Conservation (phyloP, 2,329 filamentous ascomycete genomes). For the Paradendryphiella salina region DNA sequence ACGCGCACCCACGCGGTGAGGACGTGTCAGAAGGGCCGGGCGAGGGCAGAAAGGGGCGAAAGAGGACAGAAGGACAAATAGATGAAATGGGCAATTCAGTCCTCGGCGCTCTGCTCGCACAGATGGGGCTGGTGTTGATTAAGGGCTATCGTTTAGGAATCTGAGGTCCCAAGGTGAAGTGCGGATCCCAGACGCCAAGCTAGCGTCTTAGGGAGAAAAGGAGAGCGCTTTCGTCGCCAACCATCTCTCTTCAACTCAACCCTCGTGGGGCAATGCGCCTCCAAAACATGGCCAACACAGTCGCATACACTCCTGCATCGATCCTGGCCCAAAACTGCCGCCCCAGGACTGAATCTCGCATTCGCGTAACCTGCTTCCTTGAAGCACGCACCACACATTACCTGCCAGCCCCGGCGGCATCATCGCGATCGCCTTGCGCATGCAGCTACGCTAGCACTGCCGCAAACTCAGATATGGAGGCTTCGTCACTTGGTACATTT, state of each 20-base stretch:
- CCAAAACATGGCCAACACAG: slow-evolving; percentile 5
- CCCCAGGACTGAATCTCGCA: not conserved
- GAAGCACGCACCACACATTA: slow-evolving; percentile 14
- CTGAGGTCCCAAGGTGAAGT: slow-evolving; percentile 27
- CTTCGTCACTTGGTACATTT: not conserved
- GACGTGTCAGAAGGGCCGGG: slow-evolving; percentile 23
- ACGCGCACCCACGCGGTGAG: slow-evolving; percentile 38
- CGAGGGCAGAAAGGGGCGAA: slow-evolving; percentile 4
- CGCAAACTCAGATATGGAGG: not conserved
- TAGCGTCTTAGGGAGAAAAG: slow-evolving; percentile 17
- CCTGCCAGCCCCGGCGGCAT: slow-evolving; percentile 29
- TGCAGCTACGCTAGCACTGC: slow-evolving; percentile 10
- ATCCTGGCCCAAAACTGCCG: not conserved
- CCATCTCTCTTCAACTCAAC: slow-evolving; percentile 19
- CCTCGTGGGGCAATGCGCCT: slow-evolving; percentile 11
- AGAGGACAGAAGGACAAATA: slow-evolving; percentile 9
- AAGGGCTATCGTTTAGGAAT: slow-evolving; percentile 30
- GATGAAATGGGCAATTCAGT: slow-evolving; percentile 20
- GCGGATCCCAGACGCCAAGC: slow-evolving; percentile 20
- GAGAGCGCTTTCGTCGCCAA: slow-evolving; percentile 22
- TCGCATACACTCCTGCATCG: slow-evolving; percentile 20
- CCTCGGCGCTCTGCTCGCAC: slow-evolving; percentile 23
- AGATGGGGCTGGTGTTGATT: slow-evolving; percentile 29
- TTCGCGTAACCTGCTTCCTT: slow-evolving; percentile 11
- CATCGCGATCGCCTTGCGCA: slow-evolving; percentile 26